phyloP scores from a whole-genome alignment of 2,329 filamentous ascomycete species.

The Colletotrichum gigasporum region DNA sequence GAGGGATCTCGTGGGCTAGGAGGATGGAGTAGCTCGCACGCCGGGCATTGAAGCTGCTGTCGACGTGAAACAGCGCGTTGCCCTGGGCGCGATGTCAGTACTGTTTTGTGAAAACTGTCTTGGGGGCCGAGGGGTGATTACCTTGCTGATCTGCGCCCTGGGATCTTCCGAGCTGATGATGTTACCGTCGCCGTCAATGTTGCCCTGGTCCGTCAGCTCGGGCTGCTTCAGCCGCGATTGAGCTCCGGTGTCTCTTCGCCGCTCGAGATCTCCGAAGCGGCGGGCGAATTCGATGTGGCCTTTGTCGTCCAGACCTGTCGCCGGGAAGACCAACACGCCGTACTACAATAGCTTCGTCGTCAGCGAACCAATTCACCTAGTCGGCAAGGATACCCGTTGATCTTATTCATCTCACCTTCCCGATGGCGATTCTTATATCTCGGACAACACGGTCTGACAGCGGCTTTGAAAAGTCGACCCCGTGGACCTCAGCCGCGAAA shows the following conservation, averaged over 20 bases:
- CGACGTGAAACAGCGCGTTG: constrained; percentile 63
- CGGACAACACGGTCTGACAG: background rate
- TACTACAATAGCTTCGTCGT: constrained; percentile 48
- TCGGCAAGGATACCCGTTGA: background rate
- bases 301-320: constrained; percentile 59
- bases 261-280: constrained; percentile 58
- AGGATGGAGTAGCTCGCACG: constrained; percentile 62
- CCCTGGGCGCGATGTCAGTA: constrained; percentile 42
- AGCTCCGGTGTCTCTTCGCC: constrained; percentile 11
- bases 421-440: constrained; percentile 15
- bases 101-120: too few relatives aligned
- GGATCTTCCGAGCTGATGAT: constrained; percentile 42
- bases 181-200: constrained; percentile 55
- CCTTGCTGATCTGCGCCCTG: constrained; percentile 50
- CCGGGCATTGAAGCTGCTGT: constrained; percentile 64
- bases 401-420: constrained; percentile 5
- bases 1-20: constrained; percentile 59
- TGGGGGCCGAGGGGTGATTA: constrained; percentile 35
- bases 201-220: constrained; percentile 66
- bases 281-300: constrained; percentile 59
- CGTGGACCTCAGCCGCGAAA: constrained; percentile 36
- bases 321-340: constrained; percentile 61
- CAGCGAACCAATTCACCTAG: too few relatives aligned
- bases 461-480: constrained; percentile 22
- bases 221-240: constrained; percentile 12